Base-by-base conservation (phyloP, 768 basidiomycete genomes). In the Fomitopsis pulvina region DNA sequence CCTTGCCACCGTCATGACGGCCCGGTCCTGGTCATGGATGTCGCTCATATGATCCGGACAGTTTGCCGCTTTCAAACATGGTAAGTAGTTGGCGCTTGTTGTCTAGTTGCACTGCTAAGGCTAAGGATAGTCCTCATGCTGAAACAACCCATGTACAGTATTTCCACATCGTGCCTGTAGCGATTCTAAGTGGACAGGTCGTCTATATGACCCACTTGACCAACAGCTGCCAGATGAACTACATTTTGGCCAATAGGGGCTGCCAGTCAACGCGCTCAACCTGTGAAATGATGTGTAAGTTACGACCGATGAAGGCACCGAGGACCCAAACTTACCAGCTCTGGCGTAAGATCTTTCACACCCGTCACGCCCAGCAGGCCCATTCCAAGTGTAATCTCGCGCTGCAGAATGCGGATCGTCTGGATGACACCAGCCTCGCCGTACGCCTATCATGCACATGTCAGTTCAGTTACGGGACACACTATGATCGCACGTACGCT, bases 381-480 rank as follows among this genome's bases (percentile, higher is more conserved):
- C 89, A 95, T 89, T 3, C 78, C 79, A 8, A 79, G 79, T 18
- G 79, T 62, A 40, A 93, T 91, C 68, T 95, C 92, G 39, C 80
- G 79, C 59, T 85, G 73, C 45, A 95, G 64, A 30, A 93, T 83
- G 29, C 73, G 75, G 25, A 83, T 71, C 41, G 80, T 66, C 63
- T 82, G 85, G 16, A 76, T 67, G 22, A 87, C 86, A 0, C 87
- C 87, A 12, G 75, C 71, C 54, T 78, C 80, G 3, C 87, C 87
- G 53, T 90, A 90, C 12, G 85, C 86, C 87, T 89, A 48, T 21
- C 5, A 38, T 6, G n/a, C n/a, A n/a, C 16, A 45, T 29, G 48
- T 21, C 11, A 53, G n/a, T n/a, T 38, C 50, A 27, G 27, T 32
- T 28, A 54, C 24, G 37, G 24, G 4, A 20, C 16, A 18, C 16